Base-by-base conservation (phyloP, 1,284 basidiomycete genomes). In the Papiliotrema fonsecae region DNA sequence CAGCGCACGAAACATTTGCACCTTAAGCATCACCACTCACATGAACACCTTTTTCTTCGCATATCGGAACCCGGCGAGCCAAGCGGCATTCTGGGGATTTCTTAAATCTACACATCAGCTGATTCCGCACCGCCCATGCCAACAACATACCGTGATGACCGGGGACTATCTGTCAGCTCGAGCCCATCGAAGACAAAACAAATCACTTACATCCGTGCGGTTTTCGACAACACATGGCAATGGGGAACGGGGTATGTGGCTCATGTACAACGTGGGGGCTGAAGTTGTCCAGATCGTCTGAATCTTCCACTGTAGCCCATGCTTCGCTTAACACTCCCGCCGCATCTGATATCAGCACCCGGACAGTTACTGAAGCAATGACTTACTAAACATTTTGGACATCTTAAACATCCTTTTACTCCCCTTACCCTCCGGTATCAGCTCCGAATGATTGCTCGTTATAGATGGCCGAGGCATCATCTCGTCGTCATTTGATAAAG, bases 41-140 rank as follows among this genome's bases (percentile, higher is more conserved):
- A 88, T 82, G 67, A 88, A 87, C n/a, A 88, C 78, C 53, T 77
- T 81, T 58, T 78, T 77, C 65, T 80, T 72, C 13, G 86, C 86
- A 56, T 84, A 82, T 42, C 81, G 76, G 63, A 87, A 78, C 1
- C 79, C 86, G 7, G 84, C 82, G 25, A 88, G 77, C 85, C 85
- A 88, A 2, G 86, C 85, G 1, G 81, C 80, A 51, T 86, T 83
- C 66, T 88, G 86, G 1, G 86, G 82, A 50, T 82, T 82, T 26
- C 78, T 70, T 27, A 82, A 77, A 58, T 83, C 79, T 52, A 21
- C 27, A 31, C 28, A 47, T 32, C 18, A 37, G 35, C 34, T 24
- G 26, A 18, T 3, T 9, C 21, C 24, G 7, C 32, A 18, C 18
- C 16, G 24, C 9, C 11, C 18, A 22, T 42, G 24, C n/a, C 9